A percentile compares a stretch with the other conserved stretches of the same genome.
Evolutionary conservation across 1,284 basidiomycete genomes (phyloP).

Genomic region (Trichosporon coremiiforme): DNA sequence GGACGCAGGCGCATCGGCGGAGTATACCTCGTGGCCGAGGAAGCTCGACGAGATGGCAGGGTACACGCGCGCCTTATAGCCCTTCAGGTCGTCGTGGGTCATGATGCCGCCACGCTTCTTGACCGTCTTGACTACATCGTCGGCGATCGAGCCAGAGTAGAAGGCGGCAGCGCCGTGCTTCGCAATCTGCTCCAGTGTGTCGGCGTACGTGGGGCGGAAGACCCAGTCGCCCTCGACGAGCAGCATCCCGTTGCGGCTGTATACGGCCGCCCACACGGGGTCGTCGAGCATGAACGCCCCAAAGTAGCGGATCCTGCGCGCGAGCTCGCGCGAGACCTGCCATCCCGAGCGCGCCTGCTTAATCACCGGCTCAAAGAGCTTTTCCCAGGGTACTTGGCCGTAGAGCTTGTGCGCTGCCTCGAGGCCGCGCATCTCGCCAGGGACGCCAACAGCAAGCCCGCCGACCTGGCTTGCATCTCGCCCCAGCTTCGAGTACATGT

Average conservation of each 20-base stretch:
- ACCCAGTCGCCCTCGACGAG: slow-evolving; percentile 75
- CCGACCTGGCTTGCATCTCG: slow-evolving; percentile 72
- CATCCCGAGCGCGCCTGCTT: slow-evolving; percentile 71
- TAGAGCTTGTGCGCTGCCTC: slow-evolving; percentile 49
- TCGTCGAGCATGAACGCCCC: slow-evolving; percentile 70
- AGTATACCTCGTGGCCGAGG: slow-evolving; percentile 76
- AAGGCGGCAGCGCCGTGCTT: slow-evolving; percentile 49
- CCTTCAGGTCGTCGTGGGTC: slow-evolving; percentile 46
- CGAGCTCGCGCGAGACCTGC: slow-evolving; percentile 74
- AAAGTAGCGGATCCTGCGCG: slow-evolving; percentile 65
- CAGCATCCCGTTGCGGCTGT: slow-evolving; percentile 72
- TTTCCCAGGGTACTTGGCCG: slow-evolving; percentile 68
- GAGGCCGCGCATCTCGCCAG: slow-evolving; percentile 83
- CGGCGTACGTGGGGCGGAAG: slow-evolving; percentile 62
- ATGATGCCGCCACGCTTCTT: slow-evolving; percentile 49
- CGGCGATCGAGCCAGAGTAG: slow-evolving; percentile 53
- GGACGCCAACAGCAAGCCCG: slow-evolving; percentile 78
- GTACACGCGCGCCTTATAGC: slow-evolving; percentile 70
- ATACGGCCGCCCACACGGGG: slow-evolving; percentile 75
- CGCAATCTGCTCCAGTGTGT: slow-evolving; percentile 51
- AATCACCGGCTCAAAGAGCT: slow-evolving; percentile 73
- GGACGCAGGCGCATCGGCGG: slow-evolving; percentile 72
- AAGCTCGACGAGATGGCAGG: slow-evolving; percentile 76
- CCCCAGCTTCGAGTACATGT: slow-evolving; percentile 76
- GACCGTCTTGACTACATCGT: slow-evolving; percentile 49